Conservation (phyloP, 2,329 filamentous ascomycete genomes). For the Rhinocladiella similis region DNA sequence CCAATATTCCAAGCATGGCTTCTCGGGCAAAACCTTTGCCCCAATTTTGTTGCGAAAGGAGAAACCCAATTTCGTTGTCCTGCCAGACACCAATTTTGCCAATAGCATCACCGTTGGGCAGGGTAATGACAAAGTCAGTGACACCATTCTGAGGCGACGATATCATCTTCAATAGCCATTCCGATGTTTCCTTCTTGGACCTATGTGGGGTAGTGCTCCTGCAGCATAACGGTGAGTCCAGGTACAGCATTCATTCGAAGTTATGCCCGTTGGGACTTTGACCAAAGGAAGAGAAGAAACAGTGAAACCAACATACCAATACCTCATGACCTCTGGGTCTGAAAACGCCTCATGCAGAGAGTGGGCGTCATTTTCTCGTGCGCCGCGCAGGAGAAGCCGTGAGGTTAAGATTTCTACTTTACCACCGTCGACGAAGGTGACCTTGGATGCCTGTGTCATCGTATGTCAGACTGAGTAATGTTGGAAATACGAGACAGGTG, state of each 20-base stretch:
- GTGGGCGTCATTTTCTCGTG: slow-evolving; percentile 8
- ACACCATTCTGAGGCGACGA: slow-evolving; percentile 16
- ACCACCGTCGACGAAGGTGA: neutral
- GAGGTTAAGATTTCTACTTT: slow-evolving; percentile 19
- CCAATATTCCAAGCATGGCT: slow-evolving; percentile 13
- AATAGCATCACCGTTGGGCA: slow-evolving; percentile 10
- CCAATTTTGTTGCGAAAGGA: slow-evolving; percentile 19
- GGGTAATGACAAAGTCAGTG: slow-evolving; percentile 24
- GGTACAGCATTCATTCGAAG: no score
- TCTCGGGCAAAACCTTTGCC: slow-evolving; percentile 17
- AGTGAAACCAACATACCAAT: slow-evolving; percentile 15
- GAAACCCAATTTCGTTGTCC: slow-evolving; percentile 22
- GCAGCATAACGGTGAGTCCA: no score
- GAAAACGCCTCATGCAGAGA: slow-evolving; percentile 20
- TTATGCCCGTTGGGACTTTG: no score
- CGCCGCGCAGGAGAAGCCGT: slow-evolving; percentile 21
- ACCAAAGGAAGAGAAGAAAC: no score
- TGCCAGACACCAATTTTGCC: slow-evolving; percentile 24
- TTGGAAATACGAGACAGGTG: no score
- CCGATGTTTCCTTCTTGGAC: slow-evolving; percentile 1
- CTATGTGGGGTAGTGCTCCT: slow-evolving; percentile 21
- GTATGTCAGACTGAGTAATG: no score
- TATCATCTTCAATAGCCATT: slow-evolving; percentile 20
- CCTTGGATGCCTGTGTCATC: no score
- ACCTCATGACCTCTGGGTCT: slow-evolving; percentile 24